Evolutionary conservation across 2,329 filamentous ascomycete genomes (phyloP).

Genomic region (Trichophyton verrucosum): DNA sequence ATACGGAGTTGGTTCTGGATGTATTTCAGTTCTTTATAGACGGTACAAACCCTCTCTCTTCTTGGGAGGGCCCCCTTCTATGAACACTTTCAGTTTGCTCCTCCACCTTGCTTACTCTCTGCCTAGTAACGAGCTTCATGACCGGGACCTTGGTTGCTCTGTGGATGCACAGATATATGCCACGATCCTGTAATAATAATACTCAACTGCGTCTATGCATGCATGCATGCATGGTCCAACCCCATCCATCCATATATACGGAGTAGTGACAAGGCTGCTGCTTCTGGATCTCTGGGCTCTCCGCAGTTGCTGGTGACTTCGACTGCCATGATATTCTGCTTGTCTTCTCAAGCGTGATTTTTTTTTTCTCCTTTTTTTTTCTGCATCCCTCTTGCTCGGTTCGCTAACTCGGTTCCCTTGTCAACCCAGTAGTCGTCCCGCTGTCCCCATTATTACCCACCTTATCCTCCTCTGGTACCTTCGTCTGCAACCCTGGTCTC

Average conservation of each 20-base stretch:
- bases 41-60: neutral
- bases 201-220: constrained; percentile 3
- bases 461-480: no score
- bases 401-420: neutral
- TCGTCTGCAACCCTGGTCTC: neutral
- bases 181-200: constrained; percentile 2
- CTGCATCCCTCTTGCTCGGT: neutral
- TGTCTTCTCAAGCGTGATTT: neutral
- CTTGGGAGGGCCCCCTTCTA: neutral
- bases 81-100: neutral
- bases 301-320: neutral
- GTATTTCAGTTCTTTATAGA: neutral
- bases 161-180: constrained; percentile 2
- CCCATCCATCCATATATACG: neutral
- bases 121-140: neutral
- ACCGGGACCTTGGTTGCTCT: neutral
- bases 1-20: neutral
- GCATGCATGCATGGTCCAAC: neutral
- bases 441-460: neutral
- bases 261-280: neutral
- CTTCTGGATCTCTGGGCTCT: neutral
- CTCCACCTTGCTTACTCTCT: neutral
- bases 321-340: neutral
- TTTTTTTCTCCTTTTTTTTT: neutral
- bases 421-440: neutral